Base-by-base conservation (phyloP, 192 early-diverging fungal genomes). In the Podila verticillata region DNA sequence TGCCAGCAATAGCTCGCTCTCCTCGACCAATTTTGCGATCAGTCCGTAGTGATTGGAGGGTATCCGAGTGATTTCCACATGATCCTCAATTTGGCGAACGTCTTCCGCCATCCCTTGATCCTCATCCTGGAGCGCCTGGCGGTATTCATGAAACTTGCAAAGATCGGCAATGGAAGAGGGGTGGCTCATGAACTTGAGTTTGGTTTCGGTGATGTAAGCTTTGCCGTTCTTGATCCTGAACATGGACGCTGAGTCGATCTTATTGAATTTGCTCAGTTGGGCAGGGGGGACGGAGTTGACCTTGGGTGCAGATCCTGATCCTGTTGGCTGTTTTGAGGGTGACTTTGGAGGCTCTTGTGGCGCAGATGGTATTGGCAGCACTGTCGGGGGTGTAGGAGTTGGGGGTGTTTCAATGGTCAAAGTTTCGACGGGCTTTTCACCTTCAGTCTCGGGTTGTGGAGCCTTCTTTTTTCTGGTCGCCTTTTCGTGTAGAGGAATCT, bases 221-320 rank as follows among this genome's bases (percentile, higher is more conserved):
- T 80, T 80, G 10, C 77, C 77, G 29, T 58, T 72, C 35, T 65
- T 72, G 56, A 80, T 65, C 57, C 70, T 72, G 66, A 80, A 80
- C 77, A 80, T 80, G 35, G 69, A 72, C 1, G 70, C 70, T 6
- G 77, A 48, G 44, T 80, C 77, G 2, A 51, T 63, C 56, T 80
- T 80, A 61, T 72, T 72, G 13, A 72, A 13, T 63, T 72, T 72
- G 66, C 66, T 80, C 20, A 62, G 10, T 10, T 54, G 51, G n/a
- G 7, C 51, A 51, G 2, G 22, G 22, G n/a, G 20, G 51, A 7
- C n/a, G 7, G 24, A 17, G 7, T 26, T 54, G 7, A n/a, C 51
- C 51, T 54, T 54, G 22, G n/a, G 12, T 4, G 4, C n/a, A 54
- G 51, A 26, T 54, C 51, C 51, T 24, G 51, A 26, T 54, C 51